phyloP scores from a whole-genome alignment of 345 rosid species.

The Cardamine occulta region DNA sequence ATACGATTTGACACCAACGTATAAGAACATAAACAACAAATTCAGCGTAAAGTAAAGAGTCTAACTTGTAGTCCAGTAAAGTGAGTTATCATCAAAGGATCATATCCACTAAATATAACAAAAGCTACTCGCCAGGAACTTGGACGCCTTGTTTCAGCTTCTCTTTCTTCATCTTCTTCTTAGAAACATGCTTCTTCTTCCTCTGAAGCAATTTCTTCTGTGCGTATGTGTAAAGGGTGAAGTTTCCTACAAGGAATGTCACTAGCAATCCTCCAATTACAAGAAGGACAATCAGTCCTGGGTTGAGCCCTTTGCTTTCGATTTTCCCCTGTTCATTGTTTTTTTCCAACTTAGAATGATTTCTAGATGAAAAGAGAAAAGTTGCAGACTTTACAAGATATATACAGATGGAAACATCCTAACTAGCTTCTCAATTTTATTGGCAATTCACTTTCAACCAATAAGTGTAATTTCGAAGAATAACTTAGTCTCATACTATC shows the following conservation, averaged over 20 bases:
- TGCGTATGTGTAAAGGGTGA: slow-evolving; percentile 59
- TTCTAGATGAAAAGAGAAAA: neutral
- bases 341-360: neutral
- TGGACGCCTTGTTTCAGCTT: slow-evolving; percentile 78
- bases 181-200: slow-evolving; percentile 79
- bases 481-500: neutral
- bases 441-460: neutral
- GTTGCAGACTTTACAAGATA: slow-evolving; percentile 18
- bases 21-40: slow-evolving; percentile 94
- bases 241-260: slow-evolving; percentile 72
- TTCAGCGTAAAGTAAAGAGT: slow-evolving; percentile 79
- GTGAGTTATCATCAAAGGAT: slow-evolving; percentile 15
- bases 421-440: slow-evolving; percentile 16
- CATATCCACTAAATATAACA: neutral
- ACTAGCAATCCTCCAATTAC: slow-evolving; percentile 63
- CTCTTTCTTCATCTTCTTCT: slow-evolving; percentile 86
- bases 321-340: slow-evolving; percentile 43
- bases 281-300: slow-evolving; percentile 73
- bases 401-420: neutral
- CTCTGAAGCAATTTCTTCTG: slow-evolving; percentile 67
- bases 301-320: slow-evolving; percentile 66
- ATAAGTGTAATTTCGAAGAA: neutral
- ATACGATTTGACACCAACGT: slow-evolving; percentile 92
- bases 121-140: slow-evolving; percentile 71
- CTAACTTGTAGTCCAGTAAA: slow-evolving; percentile 19